phyloP scores from a whole-genome alignment of 805 yeast species.

The Yamadazyma takamatsuzukensis region DNA sequence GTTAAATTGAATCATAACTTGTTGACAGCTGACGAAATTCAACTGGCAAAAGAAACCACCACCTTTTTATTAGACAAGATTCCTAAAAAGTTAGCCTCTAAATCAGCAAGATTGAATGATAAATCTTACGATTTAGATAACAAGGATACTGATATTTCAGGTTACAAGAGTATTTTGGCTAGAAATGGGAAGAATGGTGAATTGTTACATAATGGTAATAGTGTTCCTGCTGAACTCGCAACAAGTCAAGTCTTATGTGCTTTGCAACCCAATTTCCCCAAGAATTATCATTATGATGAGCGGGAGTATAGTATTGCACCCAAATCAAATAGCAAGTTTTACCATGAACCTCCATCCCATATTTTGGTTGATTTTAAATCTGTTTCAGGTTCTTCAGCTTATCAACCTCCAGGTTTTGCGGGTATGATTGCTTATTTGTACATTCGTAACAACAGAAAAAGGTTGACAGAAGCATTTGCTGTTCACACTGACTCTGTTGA shows the following conservation, averaged over 20 bases:
- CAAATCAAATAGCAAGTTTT: constrained; percentile 42
- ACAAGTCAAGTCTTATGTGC: constrained; percentile 69
- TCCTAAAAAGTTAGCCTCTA: constrained; percentile 54
- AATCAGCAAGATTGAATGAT: constrained; percentile 36
- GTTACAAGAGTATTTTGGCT: constrained; percentile 64
- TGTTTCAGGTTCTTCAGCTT: constrained; percentile 53
- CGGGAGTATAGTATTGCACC: constrained; percentile 40
- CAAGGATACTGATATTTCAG: constrained; percentile 49
- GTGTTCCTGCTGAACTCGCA: constrained; percentile 58
- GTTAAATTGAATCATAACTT: constrained; percentile 48
- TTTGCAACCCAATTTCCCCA: constrained; percentile 68
- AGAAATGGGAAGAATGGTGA: constrained; percentile 61
- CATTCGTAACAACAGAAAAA: constrained; percentile 57
- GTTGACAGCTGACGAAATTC: constrained; percentile 52
- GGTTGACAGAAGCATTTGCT: constrained; percentile 78
- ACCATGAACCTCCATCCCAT: constrained; percentile 55
- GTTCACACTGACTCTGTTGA: constrained; percentile 59
- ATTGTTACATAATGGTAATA: constrained; percentile 38
- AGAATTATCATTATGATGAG: constrained; percentile 29
- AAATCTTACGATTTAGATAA: constrained; percentile 39
- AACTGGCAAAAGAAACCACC: constrained; percentile 47
- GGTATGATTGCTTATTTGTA: constrained; percentile 74
- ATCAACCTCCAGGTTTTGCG: constrained; percentile 62
- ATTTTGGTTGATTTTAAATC: constrained; percentile 74
- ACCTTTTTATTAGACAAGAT: constrained; percentile 53